Percentiles rank a stretch among this genome's conserved stretches.
Evolutionary conservation across 2,329 filamentous ascomycete species (phyloP).

Genomic region (Exophiala lecanii-corni): DNA sequence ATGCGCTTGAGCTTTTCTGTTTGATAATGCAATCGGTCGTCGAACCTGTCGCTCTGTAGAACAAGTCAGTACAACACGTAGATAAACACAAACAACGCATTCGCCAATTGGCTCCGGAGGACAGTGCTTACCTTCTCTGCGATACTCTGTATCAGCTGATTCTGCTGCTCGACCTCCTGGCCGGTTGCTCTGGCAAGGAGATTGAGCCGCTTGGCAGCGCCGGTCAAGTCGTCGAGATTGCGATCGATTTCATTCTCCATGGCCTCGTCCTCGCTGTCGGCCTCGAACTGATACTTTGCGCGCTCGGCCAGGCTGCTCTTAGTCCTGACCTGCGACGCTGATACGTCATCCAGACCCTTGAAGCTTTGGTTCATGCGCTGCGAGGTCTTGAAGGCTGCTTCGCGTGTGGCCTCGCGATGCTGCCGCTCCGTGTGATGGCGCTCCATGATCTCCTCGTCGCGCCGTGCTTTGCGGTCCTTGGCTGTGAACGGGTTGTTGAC

Average conservation of each 20-base stretch:
- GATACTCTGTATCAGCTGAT: conserved; percentile 71
- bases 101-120: not conserved
- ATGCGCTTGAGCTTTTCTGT: conserved; percentile 27
- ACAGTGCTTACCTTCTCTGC: conserved; percentile 61
- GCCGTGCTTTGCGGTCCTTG: conserved; percentile 57
- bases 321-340: conserved; percentile 44
- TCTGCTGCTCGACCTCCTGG: conserved; percentile 70
- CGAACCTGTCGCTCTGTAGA: conserved; percentile 27
- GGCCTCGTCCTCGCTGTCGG: conserved; percentile 64
- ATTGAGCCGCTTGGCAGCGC: conserved; percentile 66
- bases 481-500: conserved; percentile 74
- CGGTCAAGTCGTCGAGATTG: conserved; percentile 57
- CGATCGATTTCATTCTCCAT: conserved; percentile 69
- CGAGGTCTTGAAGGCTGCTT: conserved; percentile 47
- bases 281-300: conserved; percentile 73
- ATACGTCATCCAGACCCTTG: conserved; percentile 57
- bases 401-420: conserved; percentile 51
- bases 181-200: conserved; percentile 68
- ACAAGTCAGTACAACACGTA: conserved; percentile 11
- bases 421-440: conserved; percentile 57
- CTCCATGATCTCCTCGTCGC: conserved; percentile 65
- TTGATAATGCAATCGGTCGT: conserved; percentile 26
- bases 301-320: conserved; percentile 55
- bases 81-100: not conserved
- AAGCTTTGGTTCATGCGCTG: conserved; percentile 62